phyloP scores from a whole-genome alignment of 495 filamentous ascomycete species.

The Margaritispora aquatica region DNA sequence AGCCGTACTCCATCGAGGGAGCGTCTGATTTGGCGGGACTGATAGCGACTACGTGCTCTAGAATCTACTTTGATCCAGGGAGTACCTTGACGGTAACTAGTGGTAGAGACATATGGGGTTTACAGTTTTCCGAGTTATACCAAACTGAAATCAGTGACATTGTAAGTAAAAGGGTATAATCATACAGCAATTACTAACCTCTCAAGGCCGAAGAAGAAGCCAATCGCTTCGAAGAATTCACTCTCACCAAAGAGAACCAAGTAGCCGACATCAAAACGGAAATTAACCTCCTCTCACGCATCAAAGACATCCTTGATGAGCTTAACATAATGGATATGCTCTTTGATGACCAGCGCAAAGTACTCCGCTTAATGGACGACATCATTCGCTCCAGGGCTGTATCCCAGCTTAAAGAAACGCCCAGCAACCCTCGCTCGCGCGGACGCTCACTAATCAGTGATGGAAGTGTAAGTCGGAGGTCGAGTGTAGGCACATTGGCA shows the following conservation, averaged over 20 bases:
- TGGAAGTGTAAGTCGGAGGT: no score
- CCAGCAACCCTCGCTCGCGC: no score
- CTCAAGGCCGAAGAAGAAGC: background rate
- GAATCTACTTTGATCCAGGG: slow-evolving; percentile 1
- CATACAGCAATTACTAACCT: background rate
- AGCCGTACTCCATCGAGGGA: background rate
- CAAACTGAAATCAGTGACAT: background rate
- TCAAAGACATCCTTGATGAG: slow-evolving; percentile 7
- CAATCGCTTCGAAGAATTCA: background rate
- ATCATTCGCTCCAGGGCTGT: background rate
- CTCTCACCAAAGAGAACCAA: background rate
- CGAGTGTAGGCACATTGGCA: no score
- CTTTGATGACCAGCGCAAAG: background rate
- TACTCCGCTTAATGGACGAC: background rate
- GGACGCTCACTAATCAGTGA: no score
- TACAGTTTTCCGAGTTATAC: background rate
- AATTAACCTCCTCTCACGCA: background rate
- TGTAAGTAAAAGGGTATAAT: background rate
- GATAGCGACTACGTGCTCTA: slow-evolving; percentile 1
- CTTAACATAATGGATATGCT: slow-evolving; percentile 3
- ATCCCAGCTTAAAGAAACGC: background rate
- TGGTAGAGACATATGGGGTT: background rate
- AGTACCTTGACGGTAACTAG: background rate
- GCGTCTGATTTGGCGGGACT: slow-evolving; percentile 2
- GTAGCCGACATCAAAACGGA: slow-evolving; percentile 1